A percentile compares a stretch with the other conserved stretches of the same genome.
Evolutionary conservation across 257 asterid genomes (phyloP).

Genomic region (Gynochthodes officinalis): DNA sequence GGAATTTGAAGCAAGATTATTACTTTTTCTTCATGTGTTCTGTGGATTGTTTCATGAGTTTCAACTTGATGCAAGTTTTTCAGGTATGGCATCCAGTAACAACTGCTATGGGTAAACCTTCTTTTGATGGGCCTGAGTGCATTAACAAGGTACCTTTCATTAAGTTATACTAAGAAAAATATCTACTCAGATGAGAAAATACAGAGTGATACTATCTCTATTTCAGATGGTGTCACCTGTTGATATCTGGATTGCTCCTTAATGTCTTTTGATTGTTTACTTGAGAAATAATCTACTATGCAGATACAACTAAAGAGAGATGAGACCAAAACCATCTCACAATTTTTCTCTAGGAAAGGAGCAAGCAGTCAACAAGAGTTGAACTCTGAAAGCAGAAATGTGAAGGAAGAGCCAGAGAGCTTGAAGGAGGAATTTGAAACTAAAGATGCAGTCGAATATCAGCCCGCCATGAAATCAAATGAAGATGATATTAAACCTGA

Average conservation of each 20-base stretch:
- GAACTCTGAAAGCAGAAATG: slow-evolving; percentile 25
- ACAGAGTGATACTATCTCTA: not conserved
- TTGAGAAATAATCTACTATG: not conserved
- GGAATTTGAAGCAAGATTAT: slow-evolving; percentile 10
- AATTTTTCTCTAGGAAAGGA: slow-evolving; percentile 65
- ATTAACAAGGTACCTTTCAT: slow-evolving; percentile 60
- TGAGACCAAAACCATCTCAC: slow-evolving; percentile 62
- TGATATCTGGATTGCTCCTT: not conserved
- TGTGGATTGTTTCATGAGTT: slow-evolving; percentile 7
- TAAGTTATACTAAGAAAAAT: not conserved
- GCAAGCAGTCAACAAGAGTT: slow-evolving; percentile 23
- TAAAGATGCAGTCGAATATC: slow-evolving; percentile 17
- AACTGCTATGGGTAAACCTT: slow-evolving; percentile 82
- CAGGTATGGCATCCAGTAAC: slow-evolving; percentile 96
- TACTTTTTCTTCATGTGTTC: not conserved
- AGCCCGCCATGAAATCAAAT: slow-evolving; percentile 7
- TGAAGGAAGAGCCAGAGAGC: slow-evolving; percentile 34
- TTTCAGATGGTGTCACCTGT: not conserved
- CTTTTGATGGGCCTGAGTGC: slow-evolving; percentile 87
- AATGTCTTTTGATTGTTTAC: not conserved
- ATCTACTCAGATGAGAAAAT: not conserved
- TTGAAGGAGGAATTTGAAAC: slow-evolving; percentile 40
- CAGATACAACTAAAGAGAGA: slow-evolving; percentile 64
- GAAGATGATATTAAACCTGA: slow-evolving; percentile 20
- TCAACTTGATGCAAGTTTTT: slow-evolving; percentile 11